Evolutionary conservation across 2,329 filamentous ascomycete genomes (phyloP), one percentile per base, ranked within the genome.

Genomic region (Acrodontium crateriforme): DNA sequence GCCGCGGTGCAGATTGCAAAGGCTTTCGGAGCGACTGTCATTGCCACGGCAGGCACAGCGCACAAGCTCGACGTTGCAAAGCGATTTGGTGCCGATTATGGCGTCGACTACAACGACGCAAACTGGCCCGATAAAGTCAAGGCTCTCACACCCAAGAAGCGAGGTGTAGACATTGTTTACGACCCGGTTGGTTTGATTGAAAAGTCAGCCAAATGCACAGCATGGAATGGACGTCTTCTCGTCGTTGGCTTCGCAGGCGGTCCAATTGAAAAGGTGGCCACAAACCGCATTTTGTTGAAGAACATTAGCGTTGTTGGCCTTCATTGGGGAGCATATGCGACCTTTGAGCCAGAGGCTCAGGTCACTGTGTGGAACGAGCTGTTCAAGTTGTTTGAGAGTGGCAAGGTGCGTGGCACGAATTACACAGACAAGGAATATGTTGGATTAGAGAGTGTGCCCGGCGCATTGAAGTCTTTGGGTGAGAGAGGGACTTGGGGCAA

Each of bases 1-100:
- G 82, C 85, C 2, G 87, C 87, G 4, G 84, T 95, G 14, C 87
- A 94, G 54, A 74, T 95, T 35, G 87, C 87, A 16, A 94, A 94
- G 58, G 87, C 85, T 0, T 75, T 79, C 28, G 87, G 87, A 5
- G 87, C 87, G 7, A 89, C 69, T 3, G 87, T 95, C n/a, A 76
- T 95, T 36, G 87, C 87, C 4, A 94, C 87, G 0, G 87, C 84
- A 0, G 83, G 84, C 1, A 80, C 78, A 2, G 54, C 71, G 42
- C 71, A 76, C 28, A 95, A 95, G 59, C 67, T 84, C 6, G 69
- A 79, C 31, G 71, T 94, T 7, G 87, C 85, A 25, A 68, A 66
- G 39, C 59, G 65, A 3, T 95, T 82, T 42, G 87, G 87, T 16
- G 87, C 87, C 2, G 85, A 95, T 55, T 73, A 87, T 52, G 70